Evolutionary conservation across 2,329 filamentous ascomycete species (phyloP).

Genomic region (Pseudogymnoascus sp.): DNA sequence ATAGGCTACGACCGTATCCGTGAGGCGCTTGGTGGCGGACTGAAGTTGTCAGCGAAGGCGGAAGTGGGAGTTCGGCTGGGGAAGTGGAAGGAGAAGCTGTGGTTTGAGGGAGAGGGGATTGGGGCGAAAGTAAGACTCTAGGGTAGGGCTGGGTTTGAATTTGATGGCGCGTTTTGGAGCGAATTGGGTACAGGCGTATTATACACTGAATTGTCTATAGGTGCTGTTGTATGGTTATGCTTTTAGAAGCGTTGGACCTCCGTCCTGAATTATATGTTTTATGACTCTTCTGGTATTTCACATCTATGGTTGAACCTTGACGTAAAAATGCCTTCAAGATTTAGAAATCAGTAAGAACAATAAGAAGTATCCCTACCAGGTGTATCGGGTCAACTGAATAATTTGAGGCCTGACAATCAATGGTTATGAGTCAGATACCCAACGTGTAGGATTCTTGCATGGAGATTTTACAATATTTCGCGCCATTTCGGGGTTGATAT

Average conservation of each 20-base stretch:
- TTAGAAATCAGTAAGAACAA: neutral
- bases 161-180: neutral
- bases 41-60: conserved; percentile 73
- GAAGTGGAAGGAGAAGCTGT: conserved; percentile 63
- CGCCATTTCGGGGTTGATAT: neutral
- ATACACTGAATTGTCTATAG: neutral
- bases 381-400: neutral
- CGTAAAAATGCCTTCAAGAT: neutral
- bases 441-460: no score
- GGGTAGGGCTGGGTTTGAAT: conserved; percentile 12
- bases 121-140: conserved; percentile 53
- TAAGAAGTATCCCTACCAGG: neutral
- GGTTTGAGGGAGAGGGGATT: conserved; percentile 63
- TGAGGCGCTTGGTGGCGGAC: conserved; percentile 67
- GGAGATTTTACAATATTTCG: neutral
- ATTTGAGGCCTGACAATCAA: neutral
- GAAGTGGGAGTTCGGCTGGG: conserved; percentile 67
- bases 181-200: neutral
- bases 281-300: neutral
- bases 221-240: neutral
- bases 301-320: neutral
- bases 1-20: conserved; percentile 77
- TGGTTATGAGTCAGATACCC: neutral
- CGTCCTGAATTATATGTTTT: neutral
- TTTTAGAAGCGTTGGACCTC: neutral